Base-by-base conservation (phyloP, 129 eudicot species). In the Solidago caesia region DNA sequence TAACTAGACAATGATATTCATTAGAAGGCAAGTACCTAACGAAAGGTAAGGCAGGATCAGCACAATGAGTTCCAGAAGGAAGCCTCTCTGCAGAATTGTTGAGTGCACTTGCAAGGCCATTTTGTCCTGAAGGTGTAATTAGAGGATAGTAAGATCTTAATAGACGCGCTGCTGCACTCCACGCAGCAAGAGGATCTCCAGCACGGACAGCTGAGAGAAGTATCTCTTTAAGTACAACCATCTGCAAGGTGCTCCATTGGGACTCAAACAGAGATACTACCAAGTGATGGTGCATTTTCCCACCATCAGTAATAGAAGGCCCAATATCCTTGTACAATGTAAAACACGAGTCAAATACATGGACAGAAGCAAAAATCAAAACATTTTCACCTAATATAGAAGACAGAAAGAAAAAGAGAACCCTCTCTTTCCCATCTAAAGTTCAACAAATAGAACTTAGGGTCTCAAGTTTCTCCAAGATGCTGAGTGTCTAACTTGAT, bases 151-250 rank as follows among this genome's bases (percentile, higher is more conserved):
- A 94, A 77, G 92, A 91, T 85, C 98, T 85, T 72, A 94, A 86
- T 57, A 94, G 75, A 65, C 98, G 97, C 26, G 98, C 98, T 41
- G 98, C 98, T 13, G 98, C 98, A 87, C 98, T 94, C 98, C 98
- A 94, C 12, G 97, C 98, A 78, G 96, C 88, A 70, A 90, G 98
- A 79, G 98, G 96, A 87, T 94, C 98, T 71, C 98, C 98, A 53
- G 97, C 97, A 70, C 94, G 86, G 13, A 94, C 89, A 71, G 98
- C 97, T 49, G 98, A 90, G 12, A 91, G 85, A 82, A 94, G 97
- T 85, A 94, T 88, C 87, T 94, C 98, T 68, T 93, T 85, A 41
- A 94, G 83, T n/a, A 94, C 98, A 78, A 94, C 98, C 98, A 94
- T 94, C 85, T 94, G 98, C 62, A 94, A 84, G 65, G 97, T 94